These are phyloP conservation scores for Fusarium metavorans DNA, from an alignment of 2,329 filamentous ascomycete genomes.

Conservation along the genomic window DNA sequence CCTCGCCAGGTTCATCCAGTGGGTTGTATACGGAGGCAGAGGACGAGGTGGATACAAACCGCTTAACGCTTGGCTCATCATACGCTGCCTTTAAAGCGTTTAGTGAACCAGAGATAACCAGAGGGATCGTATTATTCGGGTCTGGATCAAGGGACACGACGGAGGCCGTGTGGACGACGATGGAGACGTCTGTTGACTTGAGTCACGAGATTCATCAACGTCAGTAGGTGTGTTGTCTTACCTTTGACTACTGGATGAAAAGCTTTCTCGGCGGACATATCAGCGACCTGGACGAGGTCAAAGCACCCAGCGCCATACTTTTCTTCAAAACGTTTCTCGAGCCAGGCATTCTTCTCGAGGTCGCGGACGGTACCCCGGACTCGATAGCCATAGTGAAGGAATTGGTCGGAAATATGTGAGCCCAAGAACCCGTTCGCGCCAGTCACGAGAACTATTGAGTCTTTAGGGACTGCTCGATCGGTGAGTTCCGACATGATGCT, in stretches of 20 bases:
- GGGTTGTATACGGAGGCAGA: constrained; percentile 9
- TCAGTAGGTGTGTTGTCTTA: neutral
- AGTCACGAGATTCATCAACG: neutral
- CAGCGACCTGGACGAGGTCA: constrained; percentile 47
- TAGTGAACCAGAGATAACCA: constrained; percentile 43
- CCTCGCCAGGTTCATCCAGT: neutral
- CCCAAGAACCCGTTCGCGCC: constrained; percentile 56
- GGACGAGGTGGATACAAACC: constrained; percentile 50
- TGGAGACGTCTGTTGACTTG: constrained; percentile 35
- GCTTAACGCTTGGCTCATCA: constrained; percentile 50
- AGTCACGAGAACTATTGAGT: constrained; percentile 54
- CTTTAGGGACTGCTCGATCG: neutral
- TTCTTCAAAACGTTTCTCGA: constrained; percentile 43
- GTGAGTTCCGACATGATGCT: neutral
- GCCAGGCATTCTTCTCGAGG: constrained; percentile 47
- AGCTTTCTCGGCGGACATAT: constrained; percentile 44
- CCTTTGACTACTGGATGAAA: constrained; percentile 45
- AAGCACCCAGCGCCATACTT: constrained; percentile 48
- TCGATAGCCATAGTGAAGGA: constrained; percentile 52
- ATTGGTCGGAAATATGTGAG: constrained; percentile 51
- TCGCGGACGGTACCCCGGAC: constrained; percentile 57
- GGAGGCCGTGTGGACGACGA: constrained; percentile 55
- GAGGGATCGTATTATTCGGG: constrained; percentile 55
- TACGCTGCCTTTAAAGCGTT: constrained; percentile 51
- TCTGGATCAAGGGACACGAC: constrained; percentile 50